Base-by-base conservation (phyloP, 129 eudicot species). In the Saposhnikovia divaricata region DNA sequence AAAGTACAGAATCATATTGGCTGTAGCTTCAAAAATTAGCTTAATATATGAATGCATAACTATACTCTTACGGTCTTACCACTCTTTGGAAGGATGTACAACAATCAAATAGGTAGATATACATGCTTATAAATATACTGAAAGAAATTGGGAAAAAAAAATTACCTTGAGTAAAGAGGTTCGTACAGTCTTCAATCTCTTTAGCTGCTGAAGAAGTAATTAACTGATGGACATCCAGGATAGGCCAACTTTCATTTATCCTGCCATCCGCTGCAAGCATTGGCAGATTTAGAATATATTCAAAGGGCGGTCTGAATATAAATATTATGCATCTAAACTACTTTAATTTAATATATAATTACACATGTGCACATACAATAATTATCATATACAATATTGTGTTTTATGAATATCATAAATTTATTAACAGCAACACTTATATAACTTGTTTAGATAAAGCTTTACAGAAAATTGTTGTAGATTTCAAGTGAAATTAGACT, bases 231-330 rank as follows among this genome's bases (percentile, higher is more conserved):
- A 83, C 85, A 80, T 87, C 91, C 84, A 87, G 90, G 80, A 82
- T 31, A 74, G 98, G 98, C 85, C 86, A 79, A 89, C 77, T 81
- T 94, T 97, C 82, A 91, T 96, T 72, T 89, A 85, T 82, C 90
- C 96, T 84, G 91, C 91, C 31, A 94, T 97, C 75, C 97, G 85
- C 98, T 91, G 92, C 85, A 88, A 63, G 80, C 72, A 39, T 50
- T 48, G 53, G 4, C 0, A 18, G 19, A 48, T 48, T 48, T 13
- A 48, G 19, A 48, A 12, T 48, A 48, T 48, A 12, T 48, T 48
- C 53, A 48, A 48, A 48, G 19, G 53, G 53, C 53, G 15, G 53
- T 9, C 53, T 0, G 19, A 48, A 48, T 46, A 46, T 46, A 12
- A 12, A 48, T 12, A 48, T 2, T 48, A 48, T 48, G 13, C 5